Base-by-base conservation (phyloP, 2,329 filamentous ascomycete genomes). In the Alternaria triticimaculans region DNA sequence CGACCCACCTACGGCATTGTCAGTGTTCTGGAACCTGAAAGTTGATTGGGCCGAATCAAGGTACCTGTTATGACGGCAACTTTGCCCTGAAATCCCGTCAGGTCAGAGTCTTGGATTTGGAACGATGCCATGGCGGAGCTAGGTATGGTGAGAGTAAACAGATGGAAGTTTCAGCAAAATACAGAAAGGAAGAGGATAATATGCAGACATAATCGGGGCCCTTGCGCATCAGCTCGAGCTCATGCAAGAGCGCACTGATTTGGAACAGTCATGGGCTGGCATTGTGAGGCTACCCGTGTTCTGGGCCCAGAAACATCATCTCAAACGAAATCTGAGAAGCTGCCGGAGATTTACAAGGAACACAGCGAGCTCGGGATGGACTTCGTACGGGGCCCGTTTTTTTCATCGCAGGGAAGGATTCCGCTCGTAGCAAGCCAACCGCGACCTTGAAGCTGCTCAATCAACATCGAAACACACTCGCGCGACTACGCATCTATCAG, bases 1-100 rank as follows among this genome's bases (percentile, higher is more conserved):
- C 1, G 85, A 86, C 61, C 85, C 84, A 59, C 87, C 86, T 84
- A 58, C 21, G 46, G 44, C 18, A 2, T 28, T 49, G 41, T 56
- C 30, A 61, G 55, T 50, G 7, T 25, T 28, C 8, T 33, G 30
- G 15, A 25, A 25, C 49, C 20, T 30, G 26, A 8, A 33, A n/a
- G 15, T 28, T 12, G 44, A 55, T 50, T 60, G 25, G 56, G 41
- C 21, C 15, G 49, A 33, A 44, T 20, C 20, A 20, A 33, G 23
- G 15, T 63, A 73, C 71, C 71, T 50, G 71, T 73, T 41, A 73
- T 55, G 18, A 73, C 60, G 11, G 61, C 68, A 37, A 73, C 63
- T 44, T 73, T 73, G 60, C 69, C 68, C 55, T 70, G 59, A 20
- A 70, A 61, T 30, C 65, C 62, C 11, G 65, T 60, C 3, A 73